Percentiles rank a stretch among this genome's conserved stretches.
Evolutionary conservation across 176 grass and related monocot genomes (phyloP).

Genomic region (Cenchrus purpureus): DNA sequence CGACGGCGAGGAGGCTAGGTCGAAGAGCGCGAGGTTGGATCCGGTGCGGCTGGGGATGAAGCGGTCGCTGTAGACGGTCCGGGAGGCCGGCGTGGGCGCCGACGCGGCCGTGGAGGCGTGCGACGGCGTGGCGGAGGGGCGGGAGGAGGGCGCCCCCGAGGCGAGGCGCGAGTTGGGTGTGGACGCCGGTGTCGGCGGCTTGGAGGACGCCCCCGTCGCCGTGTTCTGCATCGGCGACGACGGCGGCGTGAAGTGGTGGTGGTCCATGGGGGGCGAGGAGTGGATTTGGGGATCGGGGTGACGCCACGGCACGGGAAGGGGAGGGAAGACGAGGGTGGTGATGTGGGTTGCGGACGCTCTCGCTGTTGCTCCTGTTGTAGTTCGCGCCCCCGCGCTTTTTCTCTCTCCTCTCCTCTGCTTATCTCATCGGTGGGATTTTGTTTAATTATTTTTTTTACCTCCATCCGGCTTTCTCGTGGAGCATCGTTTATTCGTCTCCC

Average conservation of each 20-base stretch:
- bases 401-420: conserved; percentile 28
- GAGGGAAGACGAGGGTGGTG: not conserved
- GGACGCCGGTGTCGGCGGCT: conserved; percentile 44
- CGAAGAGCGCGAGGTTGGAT: conserved; percentile 82
- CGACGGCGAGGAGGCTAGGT: conserved; percentile 49
- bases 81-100: conserved; percentile 52
- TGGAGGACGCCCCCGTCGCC: conserved; percentile 21
- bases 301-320: not conserved
- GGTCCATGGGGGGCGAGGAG: conserved; percentile 41
- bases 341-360: not conserved
- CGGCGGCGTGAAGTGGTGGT: conserved; percentile 14
- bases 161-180: conserved; percentile 24
- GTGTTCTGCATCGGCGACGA: conserved; percentile 40
- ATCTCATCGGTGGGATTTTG: not conserved
- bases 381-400: conserved; percentile 54
- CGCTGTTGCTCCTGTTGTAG: not conserved
- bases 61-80: conserved; percentile 77
- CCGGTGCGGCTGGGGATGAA: conserved; percentile 90
- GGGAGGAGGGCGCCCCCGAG: not conserved
- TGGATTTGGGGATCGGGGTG: conserved; percentile 44
- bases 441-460: not conserved
- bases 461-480: not conserved
- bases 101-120: conserved; percentile 34
- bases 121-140: conserved; percentile 34
- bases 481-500: not conserved